phyloP scores from a whole-genome alignment of 306 rosid species.

The Fragaria nilgerrensis region DNA sequence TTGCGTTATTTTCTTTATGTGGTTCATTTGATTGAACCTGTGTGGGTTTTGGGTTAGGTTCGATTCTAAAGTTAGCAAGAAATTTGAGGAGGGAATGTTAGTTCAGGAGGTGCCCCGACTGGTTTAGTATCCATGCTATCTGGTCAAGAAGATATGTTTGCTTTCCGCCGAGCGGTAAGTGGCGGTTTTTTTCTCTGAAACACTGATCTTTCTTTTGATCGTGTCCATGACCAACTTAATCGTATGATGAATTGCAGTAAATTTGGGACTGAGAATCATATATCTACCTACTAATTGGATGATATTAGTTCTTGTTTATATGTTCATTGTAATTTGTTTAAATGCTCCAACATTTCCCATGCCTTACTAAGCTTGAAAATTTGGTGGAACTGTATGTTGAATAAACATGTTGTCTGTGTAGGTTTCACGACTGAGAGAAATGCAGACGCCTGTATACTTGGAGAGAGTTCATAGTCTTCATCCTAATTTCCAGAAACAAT shows the following conservation, averaged over 20 bases:
- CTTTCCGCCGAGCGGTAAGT: constrained; percentile 95
- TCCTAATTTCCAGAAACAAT: too few relatives aligned
- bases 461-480: too few relatives aligned
- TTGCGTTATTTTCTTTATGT: too few relatives aligned
- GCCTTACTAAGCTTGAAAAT: background rate
- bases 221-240: background rate
- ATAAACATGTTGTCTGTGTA: constrained; percentile 29
- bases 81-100: constrained; percentile 50
- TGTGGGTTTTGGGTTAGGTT: too few relatives aligned
- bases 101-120: constrained; percentile 70
- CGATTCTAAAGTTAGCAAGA: too few relatives aligned
- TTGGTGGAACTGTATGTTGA: background rate
- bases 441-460: constrained; percentile 84
- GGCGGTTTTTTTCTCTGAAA: constrained; percentile 7
- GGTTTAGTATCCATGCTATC: constrained; percentile 74
- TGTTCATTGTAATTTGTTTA: background rate
- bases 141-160: constrained; percentile 95
- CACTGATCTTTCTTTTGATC: background rate
- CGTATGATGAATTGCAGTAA: background rate
- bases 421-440: constrained; percentile 91
- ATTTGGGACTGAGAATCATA: background rate
- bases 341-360: too few relatives aligned
- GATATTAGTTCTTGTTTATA: background rate
- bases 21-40: too few relatives aligned
- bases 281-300: background rate